Evolutionary conservation across 306 rosid species (phyloP).

Genomic region (Quercus cerris): DNA sequence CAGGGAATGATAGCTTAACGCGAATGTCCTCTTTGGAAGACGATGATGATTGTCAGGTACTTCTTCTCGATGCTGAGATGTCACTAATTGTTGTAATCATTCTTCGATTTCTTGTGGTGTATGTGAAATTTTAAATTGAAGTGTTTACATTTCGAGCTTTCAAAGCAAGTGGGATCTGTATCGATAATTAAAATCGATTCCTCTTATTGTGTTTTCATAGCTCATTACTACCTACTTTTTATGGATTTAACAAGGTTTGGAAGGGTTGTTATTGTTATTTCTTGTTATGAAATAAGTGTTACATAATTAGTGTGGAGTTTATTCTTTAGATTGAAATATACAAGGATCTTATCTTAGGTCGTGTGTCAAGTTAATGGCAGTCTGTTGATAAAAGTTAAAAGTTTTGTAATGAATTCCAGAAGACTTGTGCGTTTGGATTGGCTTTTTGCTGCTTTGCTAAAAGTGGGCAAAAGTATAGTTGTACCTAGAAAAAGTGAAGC

Average conservation of each 20-base stretch:
- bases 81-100: neutral
- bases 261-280: neutral
- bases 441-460: too few relatives aligned
- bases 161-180: neutral
- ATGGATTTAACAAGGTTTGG: neutral
- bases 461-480: too few relatives aligned
- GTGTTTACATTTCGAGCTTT: neutral
- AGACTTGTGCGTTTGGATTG: too few relatives aligned
- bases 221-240: neutral
- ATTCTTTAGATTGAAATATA: neutral
- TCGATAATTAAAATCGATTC: neutral
- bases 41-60: constrained; percentile 42
- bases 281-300: neutral
- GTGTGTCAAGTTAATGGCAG: neutral
- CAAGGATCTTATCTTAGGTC: neutral
- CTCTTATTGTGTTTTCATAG: neutral
- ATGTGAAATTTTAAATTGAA: neutral
- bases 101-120: neutral
- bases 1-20: constrained; percentile 37
- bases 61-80: constrained; percentile 1
- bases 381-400: neutral
- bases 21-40: constrained; percentile 26
- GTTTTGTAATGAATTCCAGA: neutral
- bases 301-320: neutral
- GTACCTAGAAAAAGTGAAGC: too few relatives aligned